Conservation (phyloP, 2,329 filamentous ascomycete genomes). For the Colletotrichum paranaense region DNA sequence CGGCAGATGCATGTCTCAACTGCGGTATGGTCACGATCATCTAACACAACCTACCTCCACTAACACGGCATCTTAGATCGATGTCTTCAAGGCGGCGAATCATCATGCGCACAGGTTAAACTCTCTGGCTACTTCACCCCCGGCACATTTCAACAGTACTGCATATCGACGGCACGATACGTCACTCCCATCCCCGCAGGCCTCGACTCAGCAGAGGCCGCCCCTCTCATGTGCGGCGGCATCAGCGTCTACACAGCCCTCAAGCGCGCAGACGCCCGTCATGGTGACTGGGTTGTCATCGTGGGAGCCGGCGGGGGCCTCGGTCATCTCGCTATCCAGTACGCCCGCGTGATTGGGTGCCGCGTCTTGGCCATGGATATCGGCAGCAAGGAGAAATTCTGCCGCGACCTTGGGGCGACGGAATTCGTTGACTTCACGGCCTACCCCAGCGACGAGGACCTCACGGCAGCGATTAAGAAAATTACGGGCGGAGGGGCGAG, state of each 20-base stretch:
- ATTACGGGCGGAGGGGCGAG: conserved; percentile 38
- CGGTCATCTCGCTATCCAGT: conserved; percentile 44
- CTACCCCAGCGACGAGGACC: conserved; percentile 23
- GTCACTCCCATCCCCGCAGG: conserved; percentile 52
- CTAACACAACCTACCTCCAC: not conserved
- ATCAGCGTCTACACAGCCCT: conserved; percentile 72
- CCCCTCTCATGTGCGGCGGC: conserved; percentile 77
- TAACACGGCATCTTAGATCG: conserved; percentile 24
- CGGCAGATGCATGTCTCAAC: conserved; percentile 38
- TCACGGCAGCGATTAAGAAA: conserved; percentile 26
- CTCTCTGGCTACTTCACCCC: conserved; percentile 42
- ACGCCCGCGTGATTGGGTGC: conserved; percentile 43
- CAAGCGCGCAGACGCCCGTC: conserved; percentile 41
- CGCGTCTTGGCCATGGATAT: conserved; percentile 43
- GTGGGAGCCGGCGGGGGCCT: conserved; percentile 46
- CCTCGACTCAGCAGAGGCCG: conserved; percentile 47
- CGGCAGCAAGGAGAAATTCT: conserved; percentile 40
- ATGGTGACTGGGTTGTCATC: conserved; percentile 43
- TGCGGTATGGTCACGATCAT: conserved; percentile 32
- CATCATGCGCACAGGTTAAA: conserved; percentile 37
- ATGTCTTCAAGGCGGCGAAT: conserved; percentile 39
- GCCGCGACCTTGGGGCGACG: conserved; percentile 41
- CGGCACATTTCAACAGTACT: conserved; percentile 42
- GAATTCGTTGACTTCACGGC: conserved; percentile 41
- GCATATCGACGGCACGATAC: conserved; percentile 50